Evolutionary conservation across 2,329 filamentous ascomycete genomes (phyloP).

Genomic region (Camptophora hylomeconis): DNA sequence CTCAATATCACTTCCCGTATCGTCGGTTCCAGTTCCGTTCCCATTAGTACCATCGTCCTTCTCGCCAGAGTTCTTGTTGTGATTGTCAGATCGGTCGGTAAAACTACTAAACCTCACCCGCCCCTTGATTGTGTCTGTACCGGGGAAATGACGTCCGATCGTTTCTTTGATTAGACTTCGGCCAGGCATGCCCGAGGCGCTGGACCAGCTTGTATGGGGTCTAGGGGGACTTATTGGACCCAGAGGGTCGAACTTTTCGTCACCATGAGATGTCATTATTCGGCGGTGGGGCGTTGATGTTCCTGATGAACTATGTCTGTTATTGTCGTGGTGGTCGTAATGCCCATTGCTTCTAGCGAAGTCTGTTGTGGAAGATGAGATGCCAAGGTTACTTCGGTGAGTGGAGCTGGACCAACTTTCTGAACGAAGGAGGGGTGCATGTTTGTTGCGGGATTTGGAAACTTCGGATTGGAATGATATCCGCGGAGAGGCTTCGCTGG

Average conservation of each 20-base stretch:
- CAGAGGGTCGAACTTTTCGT: constrained; percentile 4
- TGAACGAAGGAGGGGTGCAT: constrained; percentile 6
- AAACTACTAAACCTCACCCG: too few relatives aligned
- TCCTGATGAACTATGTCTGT: constrained; percentile 3
- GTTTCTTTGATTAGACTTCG: constrained; percentile 14
- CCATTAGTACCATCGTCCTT: too few relatives aligned
- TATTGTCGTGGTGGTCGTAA: neutral
- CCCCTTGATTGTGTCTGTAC: too few relatives aligned
- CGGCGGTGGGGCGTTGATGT: constrained; percentile 5
- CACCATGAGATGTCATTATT: too few relatives aligned
- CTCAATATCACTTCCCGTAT: too few relatives aligned
- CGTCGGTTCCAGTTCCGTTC: too few relatives aligned
- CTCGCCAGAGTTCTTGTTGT: too few relatives aligned
- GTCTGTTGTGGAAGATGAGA: too few relatives aligned
- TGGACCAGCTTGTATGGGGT: constrained; percentile 4
- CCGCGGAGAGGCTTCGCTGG: constrained; percentile 12
- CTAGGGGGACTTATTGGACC: constrained; percentile 3
- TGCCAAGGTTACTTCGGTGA: too few relatives aligned
- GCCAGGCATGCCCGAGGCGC: constrained; percentile 7
- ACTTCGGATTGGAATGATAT: constrained; percentile 14
- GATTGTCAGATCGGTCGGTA: too few relatives aligned
- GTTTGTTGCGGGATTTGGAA: neutral
- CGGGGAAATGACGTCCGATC: constrained; percentile 14
- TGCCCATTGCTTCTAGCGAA: too few relatives aligned
- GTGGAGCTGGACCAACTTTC: constrained; percentile 8